A percentile compares a stretch with the other conserved stretches of the same genome.
These are phyloP conservation scores for Dothidotthia symphoricarpi DNA, from an alignment of 2,329 filamentous ascomycete species.

Conservation along the genomic window DNA sequence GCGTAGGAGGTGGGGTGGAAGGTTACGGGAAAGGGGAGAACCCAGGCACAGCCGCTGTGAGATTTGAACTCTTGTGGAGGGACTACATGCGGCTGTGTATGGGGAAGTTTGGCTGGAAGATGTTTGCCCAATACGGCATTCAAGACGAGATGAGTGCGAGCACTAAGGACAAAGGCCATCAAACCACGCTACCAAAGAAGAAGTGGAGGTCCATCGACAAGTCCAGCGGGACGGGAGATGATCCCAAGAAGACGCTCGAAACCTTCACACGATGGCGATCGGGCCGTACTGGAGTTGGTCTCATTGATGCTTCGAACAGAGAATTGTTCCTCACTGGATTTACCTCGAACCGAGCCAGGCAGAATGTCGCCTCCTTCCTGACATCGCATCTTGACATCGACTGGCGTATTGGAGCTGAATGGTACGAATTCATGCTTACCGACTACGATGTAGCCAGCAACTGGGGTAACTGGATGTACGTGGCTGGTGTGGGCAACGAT, in stretches of 20 bases:
- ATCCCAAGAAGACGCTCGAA: constrained; percentile 43
- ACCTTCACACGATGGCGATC: constrained; percentile 58
- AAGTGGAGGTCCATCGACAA: constrained; percentile 31
- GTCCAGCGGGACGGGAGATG: constrained; percentile 40
- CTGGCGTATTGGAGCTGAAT: constrained; percentile 78
- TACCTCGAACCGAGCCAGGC: constrained; percentile 71
- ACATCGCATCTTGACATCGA: constrained; percentile 72
- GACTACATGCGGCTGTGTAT: constrained; percentile 80
- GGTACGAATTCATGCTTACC: constrained; percentile 72
- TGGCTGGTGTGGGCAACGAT: constrained; percentile 76
- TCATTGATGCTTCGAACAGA: constrained; percentile 75
- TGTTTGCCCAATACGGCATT: constrained; percentile 68
- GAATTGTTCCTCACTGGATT: constrained; percentile 75
- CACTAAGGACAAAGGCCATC: constrained; percentile 10
- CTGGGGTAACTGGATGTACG: constrained; percentile 83
- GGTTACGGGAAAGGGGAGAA: constrained; percentile 72
- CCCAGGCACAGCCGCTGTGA: constrained; percentile 65
- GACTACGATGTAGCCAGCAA: constrained; percentile 77
- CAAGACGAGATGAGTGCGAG: constrained; percentile 40
- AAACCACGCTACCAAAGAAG: constrained; percentile 44
- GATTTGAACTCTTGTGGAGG: constrained; percentile 71
- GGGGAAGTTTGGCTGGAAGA: constrained; percentile 63
- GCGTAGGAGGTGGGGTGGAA: constrained; percentile 18
- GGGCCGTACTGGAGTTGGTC: constrained; percentile 70
- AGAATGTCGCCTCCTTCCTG: constrained; percentile 74